phyloP scores from a whole-genome alignment of 805 yeast species.

The Saturnispora galanensis region DNA sequence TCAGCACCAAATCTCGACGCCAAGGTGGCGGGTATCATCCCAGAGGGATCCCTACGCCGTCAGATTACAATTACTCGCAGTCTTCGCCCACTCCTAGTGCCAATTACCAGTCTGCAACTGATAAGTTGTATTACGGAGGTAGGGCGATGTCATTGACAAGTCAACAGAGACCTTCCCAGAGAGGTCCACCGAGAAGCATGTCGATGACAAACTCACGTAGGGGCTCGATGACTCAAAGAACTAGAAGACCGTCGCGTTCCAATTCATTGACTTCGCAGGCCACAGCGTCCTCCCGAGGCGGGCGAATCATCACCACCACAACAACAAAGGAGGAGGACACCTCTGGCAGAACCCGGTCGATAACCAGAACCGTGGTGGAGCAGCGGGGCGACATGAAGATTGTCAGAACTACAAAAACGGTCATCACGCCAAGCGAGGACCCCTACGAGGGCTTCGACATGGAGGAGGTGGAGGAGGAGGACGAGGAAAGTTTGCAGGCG shows the following conservation, averaged over 20 bases:
- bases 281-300: constrained; percentile 19
- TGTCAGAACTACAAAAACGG: constrained; percentile 35
- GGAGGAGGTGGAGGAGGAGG: constrained; percentile 4
- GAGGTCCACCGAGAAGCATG: constrained; percentile 2
- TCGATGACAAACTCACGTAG: constrained; percentile 14
- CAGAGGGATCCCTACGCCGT: constrained; percentile 7
- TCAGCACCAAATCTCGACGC: not conserved
- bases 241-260: constrained; percentile 15
- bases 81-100: too few species aligned
- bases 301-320: constrained; percentile 25
- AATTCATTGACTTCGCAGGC: constrained; percentile 25
- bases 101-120: constrained; percentile 7
- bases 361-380: constrained; percentile 44
- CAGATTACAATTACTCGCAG: constrained; percentile 3
- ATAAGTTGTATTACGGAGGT: constrained; percentile 1
- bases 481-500: not conserved
- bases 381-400: constrained; percentile 39
- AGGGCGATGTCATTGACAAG: constrained; percentile 21
- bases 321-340: constrained; percentile 43
- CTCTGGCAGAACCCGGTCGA: constrained; percentile 44
- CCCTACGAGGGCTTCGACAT: constrained; percentile 15
- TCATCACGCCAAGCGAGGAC: constrained; percentile 16
- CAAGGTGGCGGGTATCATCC: constrained; percentile 4
- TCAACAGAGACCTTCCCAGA: not conserved
- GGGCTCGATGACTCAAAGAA: constrained; percentile 14